Evolutionary conservation across 2,329 filamentous ascomycete species (phyloP).

Genomic region (Dendrostoma leiphaemia): DNA sequence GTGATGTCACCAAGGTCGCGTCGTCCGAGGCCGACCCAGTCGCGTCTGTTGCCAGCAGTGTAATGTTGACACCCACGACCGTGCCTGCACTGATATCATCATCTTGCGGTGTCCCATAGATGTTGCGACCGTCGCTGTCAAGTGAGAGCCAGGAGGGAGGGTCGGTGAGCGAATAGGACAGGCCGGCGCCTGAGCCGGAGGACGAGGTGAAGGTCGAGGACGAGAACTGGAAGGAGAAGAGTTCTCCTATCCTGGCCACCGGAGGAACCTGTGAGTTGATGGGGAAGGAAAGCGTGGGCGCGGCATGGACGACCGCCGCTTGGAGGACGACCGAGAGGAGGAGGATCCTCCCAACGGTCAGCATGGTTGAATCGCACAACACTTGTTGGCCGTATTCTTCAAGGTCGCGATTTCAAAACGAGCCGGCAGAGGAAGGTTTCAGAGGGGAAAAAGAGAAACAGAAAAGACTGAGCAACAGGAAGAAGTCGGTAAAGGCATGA

Average conservation of each 20-base stretch:
- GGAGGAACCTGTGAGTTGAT: conserved; percentile 83
- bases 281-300: conserved; percentile 59
- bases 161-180: conserved; percentile 65
- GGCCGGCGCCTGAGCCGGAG: conserved; percentile 39
- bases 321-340: conserved; percentile 28
- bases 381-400: conserved; percentile 9
- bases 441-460: too few species aligned
- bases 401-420: background rate
- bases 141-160: conserved; percentile 75
- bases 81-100: conserved; percentile 46
- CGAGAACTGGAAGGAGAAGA: conserved; percentile 72
- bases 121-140: conserved; percentile 59
- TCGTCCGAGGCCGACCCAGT: conserved; percentile 62
- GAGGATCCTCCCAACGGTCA: conserved; percentile 3
- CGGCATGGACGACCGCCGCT: conserved; percentile 29
- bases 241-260: conserved; percentile 66
- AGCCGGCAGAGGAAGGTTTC: background rate
- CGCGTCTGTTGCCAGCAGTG: conserved; percentile 67
- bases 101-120: conserved; percentile 68
- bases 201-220: conserved; percentile 69
- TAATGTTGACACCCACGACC: conserved; percentile 59
- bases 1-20: conserved; percentile 69
- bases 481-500: conserved; percentile 7
- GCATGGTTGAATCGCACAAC: conserved; percentile 15
- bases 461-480: background rate